Conservation (phyloP, 2,329 filamentous ascomycete genomes). For the Aspergillus thermomutatus region DNA sequence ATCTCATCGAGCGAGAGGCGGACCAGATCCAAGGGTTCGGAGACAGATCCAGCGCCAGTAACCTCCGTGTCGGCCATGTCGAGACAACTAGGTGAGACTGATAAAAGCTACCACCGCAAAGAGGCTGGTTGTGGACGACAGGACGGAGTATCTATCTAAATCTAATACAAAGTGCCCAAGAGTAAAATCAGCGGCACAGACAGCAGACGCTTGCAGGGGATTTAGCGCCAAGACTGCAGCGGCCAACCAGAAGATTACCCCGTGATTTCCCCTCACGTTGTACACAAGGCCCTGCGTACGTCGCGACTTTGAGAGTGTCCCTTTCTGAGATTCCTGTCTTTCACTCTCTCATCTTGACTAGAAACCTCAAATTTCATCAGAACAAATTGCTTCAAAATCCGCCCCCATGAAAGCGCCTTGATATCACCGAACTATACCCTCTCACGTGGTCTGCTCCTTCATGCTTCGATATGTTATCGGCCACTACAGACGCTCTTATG, state of each 20-base stretch:
- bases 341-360: background rate
- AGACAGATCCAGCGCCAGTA: slow-evolving; percentile 64
- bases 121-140: background rate
- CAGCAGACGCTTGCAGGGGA: background rate
- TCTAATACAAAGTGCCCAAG: background rate
- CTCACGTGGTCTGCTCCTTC: slow-evolving; percentile 25
- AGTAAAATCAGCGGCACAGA: background rate
- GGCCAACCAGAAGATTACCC: background rate
- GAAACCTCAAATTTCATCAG: background rate
- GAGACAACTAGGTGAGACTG: slow-evolving; percentile 1
- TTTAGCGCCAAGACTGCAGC: background rate
- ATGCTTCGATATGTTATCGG: slow-evolving; percentile 15
- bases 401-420: background rate
- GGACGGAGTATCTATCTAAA: background rate
- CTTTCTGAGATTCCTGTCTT: background rate
- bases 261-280: background rate
- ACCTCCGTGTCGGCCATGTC: slow-evolving; percentile 82
- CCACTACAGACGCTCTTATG: slow-evolving; percentile 6
- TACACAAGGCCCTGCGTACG: background rate
- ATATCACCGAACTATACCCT: slow-evolving; percentile 7
- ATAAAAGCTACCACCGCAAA: background rate
- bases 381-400: background rate
- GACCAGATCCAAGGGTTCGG: slow-evolving; percentile 93
- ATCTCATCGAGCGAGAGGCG: slow-evolving; percentile 91
- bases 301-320: background rate